Conservation (phyloP, 176 grass and related monocot genomes). For the Paspalum vaginatum region DNA sequence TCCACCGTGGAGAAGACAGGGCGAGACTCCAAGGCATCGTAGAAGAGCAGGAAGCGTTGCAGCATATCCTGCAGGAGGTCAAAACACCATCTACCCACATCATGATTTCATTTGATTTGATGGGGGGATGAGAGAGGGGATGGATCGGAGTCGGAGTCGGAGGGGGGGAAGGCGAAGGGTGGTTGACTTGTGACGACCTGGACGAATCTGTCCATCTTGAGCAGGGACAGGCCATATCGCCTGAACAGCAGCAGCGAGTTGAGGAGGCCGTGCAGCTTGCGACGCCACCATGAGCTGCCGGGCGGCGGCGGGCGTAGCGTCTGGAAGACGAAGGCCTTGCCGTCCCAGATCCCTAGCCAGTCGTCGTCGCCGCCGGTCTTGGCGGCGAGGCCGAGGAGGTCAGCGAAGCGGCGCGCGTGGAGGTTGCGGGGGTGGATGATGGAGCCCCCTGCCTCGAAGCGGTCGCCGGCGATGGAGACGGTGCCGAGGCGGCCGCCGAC, state of each 20-base stretch:
- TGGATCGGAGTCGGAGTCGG: too few relatives aligned
- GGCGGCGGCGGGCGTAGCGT: slow-evolving; percentile 59
- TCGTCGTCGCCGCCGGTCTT: slow-evolving; percentile 35
- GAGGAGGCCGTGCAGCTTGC: slow-evolving; percentile 54
- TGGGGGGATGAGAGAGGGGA: neutral
- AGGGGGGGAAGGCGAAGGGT: too few relatives aligned
- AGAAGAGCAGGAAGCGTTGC: slow-evolving; percentile 74
- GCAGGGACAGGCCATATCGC: slow-evolving; percentile 76
- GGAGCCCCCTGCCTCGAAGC: slow-evolving; percentile 78
- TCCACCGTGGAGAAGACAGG: slow-evolving; percentile 79
- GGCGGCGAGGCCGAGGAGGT: slow-evolving; percentile 53
- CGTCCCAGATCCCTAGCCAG: slow-evolving; percentile 88
- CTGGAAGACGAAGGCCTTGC: slow-evolving; percentile 63
- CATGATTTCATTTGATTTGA: neutral
- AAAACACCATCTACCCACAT: too few relatives aligned
- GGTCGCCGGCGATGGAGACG: slow-evolving; percentile 59
- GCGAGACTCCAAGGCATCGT: slow-evolving; percentile 60
- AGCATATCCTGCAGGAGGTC: slow-evolving; percentile 56
- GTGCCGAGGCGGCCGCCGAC: slow-evolving; percentile 75
- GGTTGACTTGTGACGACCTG: too few relatives aligned
- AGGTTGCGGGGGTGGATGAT: slow-evolving; percentile 81
- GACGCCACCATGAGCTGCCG: slow-evolving; percentile 49
- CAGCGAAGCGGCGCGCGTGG: slow-evolving; percentile 64
- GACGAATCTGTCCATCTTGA: slow-evolving; percentile 66
- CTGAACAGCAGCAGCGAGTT: slow-evolving; percentile 59